These are phyloP conservation scores for Flaveria linearis DNA, from an alignment of 129 eudicot species.

Conservation along the genomic window DNA sequence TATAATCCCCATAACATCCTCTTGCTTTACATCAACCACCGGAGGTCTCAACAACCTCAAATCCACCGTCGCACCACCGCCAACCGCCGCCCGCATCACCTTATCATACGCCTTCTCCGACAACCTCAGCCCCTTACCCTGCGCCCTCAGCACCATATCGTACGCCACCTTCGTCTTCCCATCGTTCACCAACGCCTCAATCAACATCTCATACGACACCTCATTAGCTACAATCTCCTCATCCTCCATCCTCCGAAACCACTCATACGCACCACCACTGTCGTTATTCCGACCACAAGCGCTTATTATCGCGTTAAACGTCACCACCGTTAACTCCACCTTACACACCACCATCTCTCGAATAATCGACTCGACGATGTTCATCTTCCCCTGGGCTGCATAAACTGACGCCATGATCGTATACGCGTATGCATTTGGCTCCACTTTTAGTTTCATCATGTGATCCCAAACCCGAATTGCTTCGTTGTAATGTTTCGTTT, in stretches of 20 bases:
- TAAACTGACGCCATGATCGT: slow-evolving; percentile 94
- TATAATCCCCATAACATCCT: background rate
- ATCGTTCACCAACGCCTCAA: slow-evolving; percentile 76
- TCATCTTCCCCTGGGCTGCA: slow-evolving; percentile 67
- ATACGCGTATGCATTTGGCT: slow-evolving; percentile 83
- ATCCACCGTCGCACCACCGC: slow-evolving; percentile 54
- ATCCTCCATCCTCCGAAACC: slow-evolving; percentile 77
- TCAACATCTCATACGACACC: slow-evolving; percentile 75
- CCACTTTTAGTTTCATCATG: slow-evolving; percentile 66
- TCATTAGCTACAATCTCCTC: slow-evolving; percentile 63
- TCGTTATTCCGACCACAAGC: slow-evolving; percentile 52
- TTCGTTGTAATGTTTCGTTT: slow-evolving; percentile 79
- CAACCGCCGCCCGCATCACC: slow-evolving; percentile 41
- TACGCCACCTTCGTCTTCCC: slow-evolving; percentile 87
- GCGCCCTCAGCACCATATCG: slow-evolving; percentile 69
- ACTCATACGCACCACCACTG: slow-evolving; percentile 73
- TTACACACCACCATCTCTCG: slow-evolving; percentile 62
- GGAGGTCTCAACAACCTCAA: slow-evolving; percentile 50
- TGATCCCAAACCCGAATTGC: slow-evolving; percentile 82
- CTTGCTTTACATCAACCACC: slow-evolving; percentile 27
- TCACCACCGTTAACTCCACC: slow-evolving; percentile 62
- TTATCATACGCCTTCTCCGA: slow-evolving; percentile 69
- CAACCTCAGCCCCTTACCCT: slow-evolving; percentile 53
- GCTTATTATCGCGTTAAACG: slow-evolving; percentile 89
- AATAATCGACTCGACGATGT: slow-evolving; percentile 57